Conservation (phyloP, 1,139 yeast genomes). For the Suhomyces choctaworum region DNA sequence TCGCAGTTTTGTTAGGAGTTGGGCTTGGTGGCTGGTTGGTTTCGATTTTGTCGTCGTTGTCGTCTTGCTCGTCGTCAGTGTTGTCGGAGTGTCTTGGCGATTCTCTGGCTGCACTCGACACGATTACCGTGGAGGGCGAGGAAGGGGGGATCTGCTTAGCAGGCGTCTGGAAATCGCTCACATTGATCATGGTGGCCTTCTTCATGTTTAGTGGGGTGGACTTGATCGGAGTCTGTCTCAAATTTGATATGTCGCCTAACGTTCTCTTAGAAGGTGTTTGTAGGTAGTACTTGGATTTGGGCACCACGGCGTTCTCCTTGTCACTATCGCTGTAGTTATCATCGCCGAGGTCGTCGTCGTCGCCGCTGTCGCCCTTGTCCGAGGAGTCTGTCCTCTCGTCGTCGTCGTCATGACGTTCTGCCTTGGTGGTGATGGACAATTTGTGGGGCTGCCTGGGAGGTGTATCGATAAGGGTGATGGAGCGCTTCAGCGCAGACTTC, state of each 20-base stretch:
- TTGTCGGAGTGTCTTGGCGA: slow-evolving; percentile 8
- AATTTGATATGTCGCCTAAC: slow-evolving; percentile 28
- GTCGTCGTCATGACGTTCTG: slow-evolving; percentile 19
- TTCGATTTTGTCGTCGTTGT: slow-evolving; percentile 3
- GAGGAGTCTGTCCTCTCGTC: slow-evolving; percentile 21
- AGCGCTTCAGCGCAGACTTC: slow-evolving; percentile 33
- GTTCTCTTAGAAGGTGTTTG: slow-evolving; percentile 39
- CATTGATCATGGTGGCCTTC: slow-evolving; percentile 6
- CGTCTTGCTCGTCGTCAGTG: slow-evolving; percentile 9
- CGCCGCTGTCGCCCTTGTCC: slow-evolving; percentile 12
- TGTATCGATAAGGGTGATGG: slow-evolving; percentile 42
- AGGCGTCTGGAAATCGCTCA: slow-evolving; percentile 20
- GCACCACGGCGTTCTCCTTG: slow-evolving; percentile 11
- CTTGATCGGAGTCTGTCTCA: slow-evolving; percentile 20
- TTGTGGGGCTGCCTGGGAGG: slow-evolving; percentile 44
- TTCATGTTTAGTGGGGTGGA: slow-evolving; percentile 10
- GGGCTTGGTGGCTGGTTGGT: slow-evolving; percentile 37
- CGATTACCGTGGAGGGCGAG: slow-evolving; percentile 27
- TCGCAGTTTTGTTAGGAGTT: slow-evolving; percentile 38
- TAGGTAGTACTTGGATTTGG: slow-evolving; percentile 16
- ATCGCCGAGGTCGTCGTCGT: slow-evolving; percentile 9
- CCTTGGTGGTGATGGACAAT: slow-evolving; percentile 23
- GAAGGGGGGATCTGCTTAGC: slow-evolving; percentile 22
- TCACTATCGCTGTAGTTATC: slow-evolving; percentile 13
- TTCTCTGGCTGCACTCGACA: slow-evolving; percentile 19